Base-by-base conservation (phyloP, 2,329 filamentous ascomycete genomes). In the Madurella mycetomatis region DNA sequence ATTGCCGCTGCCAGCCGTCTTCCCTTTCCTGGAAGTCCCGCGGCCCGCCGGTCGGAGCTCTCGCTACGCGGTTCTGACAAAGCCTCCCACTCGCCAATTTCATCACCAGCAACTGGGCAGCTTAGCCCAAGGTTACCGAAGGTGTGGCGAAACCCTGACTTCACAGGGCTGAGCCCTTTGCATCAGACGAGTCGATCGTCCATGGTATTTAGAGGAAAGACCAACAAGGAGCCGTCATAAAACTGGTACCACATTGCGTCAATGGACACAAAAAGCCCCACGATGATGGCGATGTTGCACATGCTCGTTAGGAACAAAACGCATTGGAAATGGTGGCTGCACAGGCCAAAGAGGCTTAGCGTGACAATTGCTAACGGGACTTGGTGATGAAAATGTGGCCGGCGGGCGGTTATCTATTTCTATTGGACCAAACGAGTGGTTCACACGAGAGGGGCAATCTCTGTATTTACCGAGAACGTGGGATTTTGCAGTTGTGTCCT, bases 381-480 rank as follows among this genome's bases (percentile, higher is more conserved):
- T 58, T 59, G 49, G 58, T 60, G 60, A 58, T 59, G 54, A 47
- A 60, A 61, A 60, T 47, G 51, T 30, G 32, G 12, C 16, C 41
- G 49, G 48, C 34, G 55, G 54, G 54, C 44, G 34, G 40, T 34
- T 55, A 40, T 53, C 19, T 30, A 31, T 37, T 50, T 9, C 30
- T 39, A 64, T 63, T 63, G 60, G 60, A 12, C 4, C 13, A 40
- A 31, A 39, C 50, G 45, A 19, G 47, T 44, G 40, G 32, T 44
- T 16, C 40, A 25, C 34, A 11, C 11, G 34, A 49, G 55, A 58
- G 57, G 61, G 61, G 58, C 57, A 60, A 61, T 54, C 60, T 57
- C 37, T 52, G 47, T 47, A 51, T 60, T 59, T 60, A 54, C 60
- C 60, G 58, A 61, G 53, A 46, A 47, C 59, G 58, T 64, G 60